These are phyloP conservation scores for Rhodotorula sp. DNA, from an alignment of 1,284 basidiomycete genomes.

Conservation along the genomic window DNA sequence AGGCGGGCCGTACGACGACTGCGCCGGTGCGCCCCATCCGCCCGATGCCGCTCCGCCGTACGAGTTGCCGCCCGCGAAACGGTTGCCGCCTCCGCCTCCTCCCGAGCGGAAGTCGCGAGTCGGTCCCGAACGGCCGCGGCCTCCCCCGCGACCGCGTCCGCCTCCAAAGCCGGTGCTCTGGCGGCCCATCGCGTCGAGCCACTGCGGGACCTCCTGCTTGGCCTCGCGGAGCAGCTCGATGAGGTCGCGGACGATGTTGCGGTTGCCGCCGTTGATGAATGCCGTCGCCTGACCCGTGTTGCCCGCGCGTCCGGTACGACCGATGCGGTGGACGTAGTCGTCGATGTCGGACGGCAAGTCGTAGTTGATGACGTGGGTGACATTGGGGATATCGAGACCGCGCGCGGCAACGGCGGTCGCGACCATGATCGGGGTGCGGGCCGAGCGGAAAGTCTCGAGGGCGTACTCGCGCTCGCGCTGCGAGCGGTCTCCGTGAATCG, in stretches of 20 bases:
- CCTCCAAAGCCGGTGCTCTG: slow-evolving; percentile 67
- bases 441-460: slow-evolving; percentile 90
- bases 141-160: slow-evolving; percentile 62
- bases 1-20: no score
- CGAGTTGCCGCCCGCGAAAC: slow-evolving; percentile 27
- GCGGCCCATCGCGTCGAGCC: slow-evolving; percentile 82
- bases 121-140: slow-evolving; percentile 52
- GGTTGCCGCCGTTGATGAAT: slow-evolving; percentile 54
- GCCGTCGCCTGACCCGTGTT: slow-evolving; percentile 87
- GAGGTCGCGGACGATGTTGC: slow-evolving; percentile 83
- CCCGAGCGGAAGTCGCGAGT: slow-evolving; percentile 47
- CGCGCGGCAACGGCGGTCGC: slow-evolving; percentile 98
- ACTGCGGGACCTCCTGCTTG: slow-evolving; percentile 91
- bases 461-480: slow-evolving; percentile 97
- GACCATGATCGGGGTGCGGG: slow-evolving; percentile 92
- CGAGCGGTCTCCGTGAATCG: slow-evolving; percentile 96
- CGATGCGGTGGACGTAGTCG: slow-evolving; percentile 97
- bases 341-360: slow-evolving; percentile 98
- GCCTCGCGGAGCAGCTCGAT: slow-evolving; percentile 92
- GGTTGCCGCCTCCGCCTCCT: slow-evolving; percentile 42
- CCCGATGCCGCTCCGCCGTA: slow-evolving; percentile 25
- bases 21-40: background rate
- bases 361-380: slow-evolving; percentile 98
- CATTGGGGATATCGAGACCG: slow-evolving; percentile 98
- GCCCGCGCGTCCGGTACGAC: slow-evolving; percentile 98